These are phyloP conservation scores for Tolypocladium tropicale DNA, from an alignment of 2,329 filamentous ascomycete species.

Conservation along the genomic window DNA sequence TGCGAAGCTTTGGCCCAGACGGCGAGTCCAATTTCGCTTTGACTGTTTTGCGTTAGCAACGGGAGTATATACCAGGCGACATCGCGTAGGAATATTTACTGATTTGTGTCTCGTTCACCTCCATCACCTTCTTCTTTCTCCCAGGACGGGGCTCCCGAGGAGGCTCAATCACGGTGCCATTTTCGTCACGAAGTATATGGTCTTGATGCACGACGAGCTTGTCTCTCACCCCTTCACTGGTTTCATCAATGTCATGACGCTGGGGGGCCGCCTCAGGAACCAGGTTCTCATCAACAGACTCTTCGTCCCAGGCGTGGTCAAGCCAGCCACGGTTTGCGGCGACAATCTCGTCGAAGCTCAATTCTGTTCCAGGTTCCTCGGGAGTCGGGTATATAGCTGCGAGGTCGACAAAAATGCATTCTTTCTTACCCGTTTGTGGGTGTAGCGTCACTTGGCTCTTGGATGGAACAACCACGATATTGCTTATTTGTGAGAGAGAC, in stretches of 20 bases:
- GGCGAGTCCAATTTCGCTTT: conserved; percentile 91
- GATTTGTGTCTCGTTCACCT: conserved; percentile 86
- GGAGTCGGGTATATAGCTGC: conserved; percentile 75
- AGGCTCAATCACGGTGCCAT: conserved; percentile 39
- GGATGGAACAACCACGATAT: conserved; percentile 58
- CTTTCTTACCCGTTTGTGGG: conserved; percentile 69
- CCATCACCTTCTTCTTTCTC: conserved; percentile 70
- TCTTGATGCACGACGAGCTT: conserved; percentile 36
- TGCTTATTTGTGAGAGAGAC: conserved; percentile 52
- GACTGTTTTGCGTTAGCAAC: conserved; percentile 44
- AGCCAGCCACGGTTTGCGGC: conserved; percentile 66
- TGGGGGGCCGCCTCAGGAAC: conserved; percentile 15
- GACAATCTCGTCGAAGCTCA: conserved; percentile 87
- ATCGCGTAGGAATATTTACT: conserved; percentile 44
- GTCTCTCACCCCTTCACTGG: conserved; percentile 17
- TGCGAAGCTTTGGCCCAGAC: conserved; percentile 71
- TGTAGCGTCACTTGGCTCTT: conserved; percentile 75
- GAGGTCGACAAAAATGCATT: conserved; percentile 80
- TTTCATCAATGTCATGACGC: conserved; percentile 20
- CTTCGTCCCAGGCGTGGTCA: conserved; percentile 44
- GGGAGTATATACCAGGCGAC: background rate
- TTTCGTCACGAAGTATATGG: conserved; percentile 43
- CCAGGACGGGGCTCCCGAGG: conserved; percentile 33
- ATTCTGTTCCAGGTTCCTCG: conserved; percentile 60
- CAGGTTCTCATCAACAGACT: conserved; percentile 23